Base-by-base conservation (phyloP, 2,329 filamentous ascomycete species). In the Trichoderma endophyticum region DNA sequence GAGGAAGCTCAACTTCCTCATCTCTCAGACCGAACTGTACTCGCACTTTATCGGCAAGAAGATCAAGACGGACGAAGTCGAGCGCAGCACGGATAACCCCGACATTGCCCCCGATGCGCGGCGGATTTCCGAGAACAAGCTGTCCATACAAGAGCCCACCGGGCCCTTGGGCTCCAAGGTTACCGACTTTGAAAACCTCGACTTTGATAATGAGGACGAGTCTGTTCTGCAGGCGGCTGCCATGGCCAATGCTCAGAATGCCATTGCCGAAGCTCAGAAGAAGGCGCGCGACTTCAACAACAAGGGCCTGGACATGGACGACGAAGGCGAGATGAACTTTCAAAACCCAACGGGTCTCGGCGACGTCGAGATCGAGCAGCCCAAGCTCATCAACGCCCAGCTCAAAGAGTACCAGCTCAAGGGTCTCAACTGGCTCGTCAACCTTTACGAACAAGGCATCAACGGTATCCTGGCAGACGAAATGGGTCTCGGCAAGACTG, bases 41-140 rank as follows among this genome's bases (percentile, higher is more conserved):
- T 98, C 95, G 56, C 96, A 99, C 86, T 99, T 99, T 82, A 98
- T 99, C 77, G 95, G 96, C 81, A 97, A 97, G 85, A 99, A 99
- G 86, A 97, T 98, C 83, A 97, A 97, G 84, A 98, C 95, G 1
- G 92, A 96, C 76, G 95, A 98, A 79, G 94, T 97, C 62, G 95
- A 99, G 83, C 88, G 92, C 73, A 95, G 93, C 63, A 96, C 94
- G 26, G 93, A 96, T 78, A 94, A 95, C 78, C 90, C 90, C 8
- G 91, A 93, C 62, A 90, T 92, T 64, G 86, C 88, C 11, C 86
- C 87, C 63, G 85, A 87, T 66, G 84, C 83, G 8, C 79, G 84
- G 64, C 76, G 80, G 30, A 78, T 82, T 48, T 75, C 77, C 2
- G 79, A 84, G n/a, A 81, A 82, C 60, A 83, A 83, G 68, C 77